These are phyloP conservation scores for Ascochyta koolunga DNA, from an alignment of 2,329 filamentous ascomycete species.

Conservation along the genomic window DNA sequence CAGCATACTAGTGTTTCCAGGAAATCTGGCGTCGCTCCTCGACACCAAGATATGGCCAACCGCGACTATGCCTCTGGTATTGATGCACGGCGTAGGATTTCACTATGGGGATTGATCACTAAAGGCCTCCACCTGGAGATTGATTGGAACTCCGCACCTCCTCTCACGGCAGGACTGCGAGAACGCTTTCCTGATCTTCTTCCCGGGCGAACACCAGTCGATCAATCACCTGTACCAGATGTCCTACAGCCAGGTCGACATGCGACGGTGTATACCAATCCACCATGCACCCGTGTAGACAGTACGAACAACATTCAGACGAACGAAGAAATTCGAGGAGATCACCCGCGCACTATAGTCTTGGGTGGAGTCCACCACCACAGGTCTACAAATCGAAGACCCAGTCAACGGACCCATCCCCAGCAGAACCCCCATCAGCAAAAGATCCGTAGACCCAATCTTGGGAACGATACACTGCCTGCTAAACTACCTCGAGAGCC, in stretches of 20 bases:
- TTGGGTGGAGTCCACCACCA: background rate
- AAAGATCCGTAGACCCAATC: background rate
- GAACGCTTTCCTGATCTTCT: background rate
- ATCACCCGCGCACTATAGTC: background rate
- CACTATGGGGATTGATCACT: background rate
- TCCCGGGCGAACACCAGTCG: background rate
- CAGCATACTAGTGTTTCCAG: background rate
- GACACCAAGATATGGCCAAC: background rate
- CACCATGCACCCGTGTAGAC: background rate
- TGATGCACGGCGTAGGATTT: background rate
- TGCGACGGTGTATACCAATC: background rate
- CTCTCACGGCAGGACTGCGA: background rate
- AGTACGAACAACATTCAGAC: background rate
- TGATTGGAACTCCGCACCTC: background rate
- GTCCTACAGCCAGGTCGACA: background rate
- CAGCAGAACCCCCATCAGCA: background rate
- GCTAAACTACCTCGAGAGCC: background rate
- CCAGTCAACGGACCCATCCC: background rate
- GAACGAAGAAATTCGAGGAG: background rate
- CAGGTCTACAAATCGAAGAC: background rate
- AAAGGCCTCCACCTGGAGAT: background rate
- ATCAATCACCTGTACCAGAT: background rate
- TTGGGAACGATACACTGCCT: background rate
- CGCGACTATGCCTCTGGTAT: conserved; percentile 7
- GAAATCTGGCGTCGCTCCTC: background rate